These are phyloP conservation scores for Ophiocordyceps sinensis DNA, from an alignment of 2,329 filamentous ascomycete species.

Conservation along the genomic window DNA sequence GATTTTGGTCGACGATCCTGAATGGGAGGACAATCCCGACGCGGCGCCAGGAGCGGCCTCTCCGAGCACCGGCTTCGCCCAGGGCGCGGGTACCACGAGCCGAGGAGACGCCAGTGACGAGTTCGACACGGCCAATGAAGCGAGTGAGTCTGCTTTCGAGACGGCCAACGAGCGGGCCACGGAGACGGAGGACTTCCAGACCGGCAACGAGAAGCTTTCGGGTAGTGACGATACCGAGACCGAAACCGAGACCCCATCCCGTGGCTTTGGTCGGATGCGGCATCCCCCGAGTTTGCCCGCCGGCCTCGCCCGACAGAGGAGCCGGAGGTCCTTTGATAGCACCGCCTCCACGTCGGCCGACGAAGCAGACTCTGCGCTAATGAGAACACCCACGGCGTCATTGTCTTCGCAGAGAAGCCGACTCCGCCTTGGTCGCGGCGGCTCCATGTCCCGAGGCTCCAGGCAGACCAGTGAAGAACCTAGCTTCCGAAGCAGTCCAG, in stretches of 20 bases:
- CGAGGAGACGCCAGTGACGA: slow-evolving; percentile 45
- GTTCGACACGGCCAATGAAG: slow-evolving; percentile 74
- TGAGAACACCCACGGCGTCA: slow-evolving; percentile 47
- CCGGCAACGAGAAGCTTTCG: slow-evolving; percentile 64
- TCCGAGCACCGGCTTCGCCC: slow-evolving; percentile 2
- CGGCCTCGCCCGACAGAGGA: slow-evolving; percentile 24
- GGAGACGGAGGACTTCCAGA: slow-evolving; percentile 91
- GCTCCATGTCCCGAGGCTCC: slow-evolving; percentile 42
- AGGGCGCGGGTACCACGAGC: slow-evolving; percentile 3
- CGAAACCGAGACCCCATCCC: slow-evolving; percentile 60
- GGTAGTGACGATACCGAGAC: slow-evolving; percentile 77
- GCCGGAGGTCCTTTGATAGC: slow-evolving; percentile 62
- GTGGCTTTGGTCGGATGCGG: slow-evolving; percentile 26
- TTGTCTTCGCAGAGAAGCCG: slow-evolving; percentile 55
- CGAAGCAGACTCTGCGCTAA: slow-evolving; percentile 44
- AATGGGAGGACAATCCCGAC: slow-evolving; percentile 69
- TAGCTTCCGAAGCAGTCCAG: slow-evolving; percentile 41
- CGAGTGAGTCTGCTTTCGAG: slow-evolving; percentile 49
- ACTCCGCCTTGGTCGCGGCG: slow-evolving; percentile 53
- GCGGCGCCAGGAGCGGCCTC: slow-evolving; percentile 12
- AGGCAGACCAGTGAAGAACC: slow-evolving; percentile 47
- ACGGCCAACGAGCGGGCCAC: slow-evolving; percentile 67
- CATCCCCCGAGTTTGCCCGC: slow-evolving; percentile 26
- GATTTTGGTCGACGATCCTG: slow-evolving; percentile 62
- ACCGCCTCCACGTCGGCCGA: slow-evolving; percentile 78